phyloP scores from a whole-genome alignment of 192 early-diverging fungal genomes.

The Coemansia sp. region DNA sequence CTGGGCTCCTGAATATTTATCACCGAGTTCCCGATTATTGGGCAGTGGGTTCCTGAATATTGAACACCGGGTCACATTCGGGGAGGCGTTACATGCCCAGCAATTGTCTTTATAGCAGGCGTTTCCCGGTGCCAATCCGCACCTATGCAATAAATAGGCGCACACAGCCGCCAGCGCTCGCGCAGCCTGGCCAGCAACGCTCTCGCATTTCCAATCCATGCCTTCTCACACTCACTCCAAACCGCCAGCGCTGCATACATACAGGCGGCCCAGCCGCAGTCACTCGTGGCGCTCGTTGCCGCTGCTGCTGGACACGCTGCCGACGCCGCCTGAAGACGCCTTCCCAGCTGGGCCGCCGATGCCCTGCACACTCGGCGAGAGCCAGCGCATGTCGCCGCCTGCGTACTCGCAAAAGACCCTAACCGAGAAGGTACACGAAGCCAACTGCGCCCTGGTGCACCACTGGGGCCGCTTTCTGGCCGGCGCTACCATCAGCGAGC shows the following conservation, averaged over 20 bases:
- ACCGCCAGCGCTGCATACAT: slow-evolving; percentile 9
- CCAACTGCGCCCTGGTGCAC: slow-evolving; percentile 43
- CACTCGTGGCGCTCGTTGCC: slow-evolving; percentile 3
- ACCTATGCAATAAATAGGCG: slow-evolving; percentile 1
- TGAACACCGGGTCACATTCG: slow-evolving; percentile 13
- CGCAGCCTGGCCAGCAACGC: not conserved
- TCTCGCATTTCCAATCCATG: not conserved
- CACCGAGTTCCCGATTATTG: not conserved
- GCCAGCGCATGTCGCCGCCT: slow-evolving; percentile 18
- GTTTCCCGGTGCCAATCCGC: slow-evolving; percentile 13
- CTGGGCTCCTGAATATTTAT: not conserved
- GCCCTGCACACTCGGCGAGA: slow-evolving; percentile 10
- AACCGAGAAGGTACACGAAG: slow-evolving; percentile 39
- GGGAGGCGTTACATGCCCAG: not conserved
- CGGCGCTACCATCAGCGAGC: slow-evolving; percentile 33
- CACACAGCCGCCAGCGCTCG: not conserved
- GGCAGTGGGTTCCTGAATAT: slow-evolving; percentile 2
- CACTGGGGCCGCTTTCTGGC: slow-evolving; percentile 42
- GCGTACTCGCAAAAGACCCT: slow-evolving; percentile 27
- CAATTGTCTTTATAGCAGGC: slow-evolving; percentile 4
- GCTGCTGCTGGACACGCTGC: slow-evolving; percentile 11
- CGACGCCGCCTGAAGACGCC: slow-evolving; percentile 32
- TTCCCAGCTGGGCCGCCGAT: not conserved
- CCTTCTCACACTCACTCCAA: not conserved
- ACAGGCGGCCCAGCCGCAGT: slow-evolving; percentile 12